phyloP scores from a whole-genome alignment of 768 basidiomycete species.

The Austroboletus festivus region DNA sequence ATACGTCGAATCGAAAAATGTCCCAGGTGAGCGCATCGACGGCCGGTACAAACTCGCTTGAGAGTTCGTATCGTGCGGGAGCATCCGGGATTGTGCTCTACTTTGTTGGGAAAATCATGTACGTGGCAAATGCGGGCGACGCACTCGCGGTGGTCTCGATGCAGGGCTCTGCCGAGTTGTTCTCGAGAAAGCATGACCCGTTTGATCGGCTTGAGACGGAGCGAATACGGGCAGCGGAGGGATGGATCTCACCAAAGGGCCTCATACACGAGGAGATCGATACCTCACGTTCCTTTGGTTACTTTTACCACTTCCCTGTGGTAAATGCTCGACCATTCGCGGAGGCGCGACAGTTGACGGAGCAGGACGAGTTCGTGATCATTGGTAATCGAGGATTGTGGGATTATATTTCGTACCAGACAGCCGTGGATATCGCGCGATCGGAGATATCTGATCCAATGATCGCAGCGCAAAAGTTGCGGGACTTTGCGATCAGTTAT shows the following conservation, averaged over 20 bases:
- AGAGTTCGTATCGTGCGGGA: constrained; percentile 61
- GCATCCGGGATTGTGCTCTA: constrained; percentile 88
- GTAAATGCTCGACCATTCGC: constrained; percentile 89
- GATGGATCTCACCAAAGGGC: constrained; percentile 90
- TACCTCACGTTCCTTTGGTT: constrained; percentile 91
- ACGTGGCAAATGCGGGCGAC: constrained; percentile 88
- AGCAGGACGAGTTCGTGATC: constrained; percentile 94
- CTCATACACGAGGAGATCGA: constrained; percentile 90
- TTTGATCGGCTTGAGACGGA: constrained; percentile 81
- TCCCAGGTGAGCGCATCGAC: constrained; percentile 58
- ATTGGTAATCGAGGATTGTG: constrained; percentile 91
- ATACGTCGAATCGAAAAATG: constrained; percentile 57
- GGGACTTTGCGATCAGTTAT: constrained; percentile 96
- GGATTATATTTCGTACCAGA: constrained; percentile 93
- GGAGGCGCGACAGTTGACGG: constrained; percentile 60
- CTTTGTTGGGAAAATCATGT: constrained; percentile 71
- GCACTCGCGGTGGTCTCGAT: constrained; percentile 83
- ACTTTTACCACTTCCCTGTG: constrained; percentile 84
- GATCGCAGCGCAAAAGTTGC: constrained; percentile 94
- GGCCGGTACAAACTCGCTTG: constrained; percentile 33
- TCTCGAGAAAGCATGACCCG: constrained; percentile 85
- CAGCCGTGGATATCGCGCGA: constrained; percentile 92
- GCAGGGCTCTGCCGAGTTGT: constrained; percentile 65
- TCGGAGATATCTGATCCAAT: constrained; percentile 66
- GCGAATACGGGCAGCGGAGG: constrained; percentile 89